These are phyloP conservation scores for Quercus lobata DNA, from an alignment of 331 rosid genomes.

Conservation along the genomic window DNA sequence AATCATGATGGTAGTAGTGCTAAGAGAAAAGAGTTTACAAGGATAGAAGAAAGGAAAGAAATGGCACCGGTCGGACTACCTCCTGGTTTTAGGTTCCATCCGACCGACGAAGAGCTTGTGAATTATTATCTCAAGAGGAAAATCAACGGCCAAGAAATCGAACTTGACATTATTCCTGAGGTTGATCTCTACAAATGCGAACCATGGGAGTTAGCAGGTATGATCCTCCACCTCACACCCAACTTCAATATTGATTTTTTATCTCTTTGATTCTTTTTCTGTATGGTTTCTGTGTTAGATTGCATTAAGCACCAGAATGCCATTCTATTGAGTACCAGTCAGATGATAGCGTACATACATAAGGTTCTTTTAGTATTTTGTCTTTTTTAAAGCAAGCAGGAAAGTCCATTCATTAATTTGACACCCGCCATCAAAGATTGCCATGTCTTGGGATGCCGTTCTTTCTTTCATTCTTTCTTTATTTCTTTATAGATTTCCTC, in stretches of 20 bases:
- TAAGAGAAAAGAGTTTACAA: slow-evolving; percentile 26
- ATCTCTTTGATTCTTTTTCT: no score
- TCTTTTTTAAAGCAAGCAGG: no score
- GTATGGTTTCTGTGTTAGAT: neutral
- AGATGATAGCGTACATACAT: no score
- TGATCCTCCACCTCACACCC: neutral
- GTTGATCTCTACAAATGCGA: slow-evolving; percentile 99
- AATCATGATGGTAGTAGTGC: slow-evolving; percentile 27
- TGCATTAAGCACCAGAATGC: neutral
- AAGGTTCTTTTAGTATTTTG: neutral
- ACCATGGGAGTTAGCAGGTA: slow-evolving; percentile 99
- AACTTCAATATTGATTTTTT: no score
- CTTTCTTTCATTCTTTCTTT: no score
- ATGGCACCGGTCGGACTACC: slow-evolving; percentile 98
- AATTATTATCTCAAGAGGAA: slow-evolving; percentile 91
- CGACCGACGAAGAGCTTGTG: slow-evolving; percentile 96
- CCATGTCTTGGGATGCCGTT: no score
- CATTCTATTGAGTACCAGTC: no score
- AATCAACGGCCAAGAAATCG: slow-evolving; percentile 88
- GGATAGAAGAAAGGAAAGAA: neutral
- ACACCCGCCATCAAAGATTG: no score
- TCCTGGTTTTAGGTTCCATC: slow-evolving; percentile 97
- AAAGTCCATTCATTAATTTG: no score
- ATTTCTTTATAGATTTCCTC: no score
- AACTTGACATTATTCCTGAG: slow-evolving; percentile 96